Evolutionary conservation across 73 alveolate species (phyloP).

Genomic region (Paramecium sonneborni): DNA sequence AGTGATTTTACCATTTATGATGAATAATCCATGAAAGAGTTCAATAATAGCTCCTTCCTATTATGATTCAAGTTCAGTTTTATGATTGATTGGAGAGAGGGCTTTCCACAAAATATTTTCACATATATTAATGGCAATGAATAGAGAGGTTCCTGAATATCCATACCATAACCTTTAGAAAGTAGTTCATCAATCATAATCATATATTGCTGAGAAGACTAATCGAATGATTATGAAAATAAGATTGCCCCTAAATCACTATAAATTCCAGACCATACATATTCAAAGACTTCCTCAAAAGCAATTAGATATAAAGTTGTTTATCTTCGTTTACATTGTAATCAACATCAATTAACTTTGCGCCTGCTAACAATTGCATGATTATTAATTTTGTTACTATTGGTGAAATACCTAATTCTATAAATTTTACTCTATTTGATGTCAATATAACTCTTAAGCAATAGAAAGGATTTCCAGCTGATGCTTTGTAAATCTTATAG

Average conservation of each 20-base stretch:
- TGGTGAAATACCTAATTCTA: constrained; percentile 99
- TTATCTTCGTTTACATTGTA: constrained; percentile 95
- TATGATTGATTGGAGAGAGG: constrained; percentile 98
- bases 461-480: constrained; percentile 98
- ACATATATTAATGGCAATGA: constrained; percentile 99
- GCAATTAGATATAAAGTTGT: constrained; percentile 85
- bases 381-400: constrained; percentile 99
- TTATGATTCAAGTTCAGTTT: constrained; percentile 95
- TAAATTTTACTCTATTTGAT: constrained; percentile 99
- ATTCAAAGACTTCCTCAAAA: constrained; percentile 98
- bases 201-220: constrained; percentile 97
- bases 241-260: constrained; percentile 96
- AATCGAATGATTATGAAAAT: constrained; percentile 95
- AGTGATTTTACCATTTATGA: constrained; percentile 91
- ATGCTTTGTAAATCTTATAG: constrained; percentile 91
- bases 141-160: constrained; percentile 97
- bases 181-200: constrained; percentile 94
- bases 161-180: constrained; percentile 99
- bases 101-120: constrained; percentile 99
- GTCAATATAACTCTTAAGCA: constrained; percentile 99
- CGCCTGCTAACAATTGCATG: constrained; percentile 99
- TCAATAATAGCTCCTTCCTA: constrained; percentile 99
- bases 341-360: constrained; percentile 97
- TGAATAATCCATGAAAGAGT: constrained; percentile 96
- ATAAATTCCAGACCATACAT: constrained; percentile 99